Conservation (phyloP, 2,329 filamentous ascomycete species). For the Trichoderma lentiforme region DNA sequence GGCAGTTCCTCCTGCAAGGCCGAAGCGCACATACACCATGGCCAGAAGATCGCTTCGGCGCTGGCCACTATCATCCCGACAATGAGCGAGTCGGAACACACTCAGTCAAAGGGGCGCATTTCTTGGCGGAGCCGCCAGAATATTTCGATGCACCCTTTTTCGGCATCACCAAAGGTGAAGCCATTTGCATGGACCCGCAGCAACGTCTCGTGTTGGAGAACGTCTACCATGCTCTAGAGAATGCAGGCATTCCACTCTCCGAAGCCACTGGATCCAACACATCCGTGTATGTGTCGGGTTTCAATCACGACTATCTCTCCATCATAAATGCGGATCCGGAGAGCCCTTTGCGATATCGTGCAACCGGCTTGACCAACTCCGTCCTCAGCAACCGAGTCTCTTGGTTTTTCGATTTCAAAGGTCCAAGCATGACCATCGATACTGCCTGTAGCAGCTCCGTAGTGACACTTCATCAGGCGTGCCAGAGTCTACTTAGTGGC, state of each 20-base stretch:
- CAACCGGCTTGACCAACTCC: slow-evolving; percentile 42
- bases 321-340: slow-evolving; percentile 22
- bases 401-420: slow-evolving; percentile 46
- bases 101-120: slow-evolving; percentile 7
- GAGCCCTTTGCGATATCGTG: slow-evolving; percentile 36
- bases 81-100: slow-evolving; percentile 7
- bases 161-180: slow-evolving; percentile 2
- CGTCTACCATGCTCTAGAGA: slow-evolving; percentile 12
- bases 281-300: slow-evolving; percentile 8
- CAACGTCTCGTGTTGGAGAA: slow-evolving; percentile 13
- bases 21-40: background rate
- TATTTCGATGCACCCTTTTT: slow-evolving; percentile 15
- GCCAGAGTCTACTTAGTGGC: slow-evolving; percentile 24
- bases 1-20: background rate
- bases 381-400: slow-evolving; percentile 46
- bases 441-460: slow-evolving; percentile 50
- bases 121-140: background rate
- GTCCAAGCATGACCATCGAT: slow-evolving; percentile 48
- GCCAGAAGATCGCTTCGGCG: slow-evolving; percentile 10
- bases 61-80: background rate
- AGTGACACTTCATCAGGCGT: slow-evolving; percentile 44
- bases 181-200: slow-evolving; percentile 5
- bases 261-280: background rate
- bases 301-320: slow-evolving; percentile 10
- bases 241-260: background rate